phyloP scores from a whole-genome alignment of 2,329 filamentous ascomycete species.

The Ophiocordyceps australis region DNA sequence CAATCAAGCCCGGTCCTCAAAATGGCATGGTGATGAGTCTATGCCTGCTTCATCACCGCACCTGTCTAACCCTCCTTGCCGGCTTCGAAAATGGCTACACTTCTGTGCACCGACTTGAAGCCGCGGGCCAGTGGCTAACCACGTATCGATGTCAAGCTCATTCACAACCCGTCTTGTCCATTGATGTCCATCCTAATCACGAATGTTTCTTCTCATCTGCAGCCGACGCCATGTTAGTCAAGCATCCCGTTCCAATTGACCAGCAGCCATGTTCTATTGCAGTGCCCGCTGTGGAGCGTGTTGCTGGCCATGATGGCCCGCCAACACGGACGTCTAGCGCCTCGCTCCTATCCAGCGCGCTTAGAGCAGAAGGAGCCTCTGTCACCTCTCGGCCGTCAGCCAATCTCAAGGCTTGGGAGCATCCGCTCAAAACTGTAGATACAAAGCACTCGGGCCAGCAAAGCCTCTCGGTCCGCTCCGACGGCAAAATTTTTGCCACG shows the following conservation, averaged over 20 bases:
- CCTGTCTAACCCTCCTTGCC: slow-evolving; percentile 42
- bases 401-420: slow-evolving; percentile 13
- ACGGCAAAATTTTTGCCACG: slow-evolving; percentile 71
- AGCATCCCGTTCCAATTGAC: slow-evolving; percentile 44
- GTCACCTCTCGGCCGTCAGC: slow-evolving; percentile 1
- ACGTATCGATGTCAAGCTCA: slow-evolving; percentile 53
- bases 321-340: background rate
- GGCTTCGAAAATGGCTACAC: slow-evolving; percentile 78
- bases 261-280: too few relatives aligned
- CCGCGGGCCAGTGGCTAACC: slow-evolving; percentile 22
- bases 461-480: slow-evolving; percentile 54
- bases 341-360: slow-evolving; percentile 9
- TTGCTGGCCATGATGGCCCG: too few relatives aligned
- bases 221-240: slow-evolving; percentile 63
- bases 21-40: slow-evolving; percentile 85
- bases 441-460: slow-evolving; percentile 90
- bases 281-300: too few relatives aligned
- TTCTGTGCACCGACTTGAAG: slow-evolving; percentile 39
- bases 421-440: slow-evolving; percentile 43
- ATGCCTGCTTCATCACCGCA: slow-evolving; percentile 32
- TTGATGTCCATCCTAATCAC: slow-evolving; percentile 32
- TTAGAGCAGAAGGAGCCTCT: slow-evolving; percentile 3
- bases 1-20: slow-evolving; percentile 27
- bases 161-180: slow-evolving; percentile 64
- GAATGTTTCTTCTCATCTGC: slow-evolving; percentile 60